Evolutionary conservation across 441 rosid genomes (phyloP), one percentile per base, ranked within the genome.

Genomic region (Melastoma candidum): DNA sequence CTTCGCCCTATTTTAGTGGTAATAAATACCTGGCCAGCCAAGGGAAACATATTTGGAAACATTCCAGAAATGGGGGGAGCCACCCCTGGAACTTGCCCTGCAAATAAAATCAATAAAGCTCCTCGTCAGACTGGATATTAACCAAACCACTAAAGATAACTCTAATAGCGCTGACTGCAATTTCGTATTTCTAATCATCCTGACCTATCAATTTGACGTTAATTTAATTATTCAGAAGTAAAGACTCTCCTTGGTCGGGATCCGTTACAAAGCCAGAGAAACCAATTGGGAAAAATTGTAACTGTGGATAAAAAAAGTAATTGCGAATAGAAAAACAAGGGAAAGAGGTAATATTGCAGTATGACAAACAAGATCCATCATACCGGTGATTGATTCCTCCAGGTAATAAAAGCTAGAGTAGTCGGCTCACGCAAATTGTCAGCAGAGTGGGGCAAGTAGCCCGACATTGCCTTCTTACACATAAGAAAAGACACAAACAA

Each of bases 391-490:
- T 58, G 57, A 59, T 49, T 44, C 48, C 63, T 48, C 58, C 60
- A 36, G 65, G 36, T 59, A 44, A 60, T 57, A 61, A 52, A 67
- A 52, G 54, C 66, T 47, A 67, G 54, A 25, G 66, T 12, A 45
- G 59, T 61, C 41, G 41, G 41, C 41, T 36, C 66, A 56, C 59
- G 58, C 66, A 58, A 12, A 61, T 56, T 59, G 66, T 60, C 61
- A 61, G 66, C 71, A 61, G 55, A 61, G 71, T 57, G 63, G 66
- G 63, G 47, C 63, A 67, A 60, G 66, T 47, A 56, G 47, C 63
- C 71, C 66, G 61, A 67, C 41, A 67, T 67, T 67, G 71, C 71
- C 71, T 67, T 67, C 71, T 67, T 56, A 67, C 70, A 59, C 66
- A 52, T 60, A 57, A 39, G 61, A 59, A 59, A 60, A 67, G 26